Conservation (phyloP, 345 rosid species). For the Barbarea vulgaris region DNA sequence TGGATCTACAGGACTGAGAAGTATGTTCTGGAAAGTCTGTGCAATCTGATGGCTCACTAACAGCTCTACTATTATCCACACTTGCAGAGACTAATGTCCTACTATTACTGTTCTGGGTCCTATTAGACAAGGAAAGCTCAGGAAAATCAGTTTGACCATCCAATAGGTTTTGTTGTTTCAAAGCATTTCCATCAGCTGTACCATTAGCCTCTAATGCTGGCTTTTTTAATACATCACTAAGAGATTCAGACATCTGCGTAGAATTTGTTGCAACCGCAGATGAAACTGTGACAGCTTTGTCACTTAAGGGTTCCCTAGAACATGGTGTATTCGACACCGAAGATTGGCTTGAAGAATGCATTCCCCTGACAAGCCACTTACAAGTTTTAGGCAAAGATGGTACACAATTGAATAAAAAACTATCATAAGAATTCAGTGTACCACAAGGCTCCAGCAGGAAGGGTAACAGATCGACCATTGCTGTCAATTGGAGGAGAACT, state of each 20-base stretch:
- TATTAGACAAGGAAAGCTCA: constrained; percentile 40
- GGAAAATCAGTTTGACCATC: constrained; percentile 38
- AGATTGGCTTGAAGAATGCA: constrained; percentile 58
- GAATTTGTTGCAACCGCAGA: constrained; percentile 44
- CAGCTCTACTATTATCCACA: constrained; percentile 39
- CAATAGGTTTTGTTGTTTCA: constrained; percentile 37
- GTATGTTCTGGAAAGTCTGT: constrained; percentile 34
- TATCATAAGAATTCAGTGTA: constrained; percentile 37
- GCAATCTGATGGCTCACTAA: constrained; percentile 36
- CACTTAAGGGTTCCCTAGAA: constrained; percentile 58
- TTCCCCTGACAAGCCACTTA: constrained; percentile 57
- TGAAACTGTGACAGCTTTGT: constrained; percentile 46
- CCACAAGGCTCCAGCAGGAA: constrained; percentile 96
- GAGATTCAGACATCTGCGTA: constrained; percentile 38
- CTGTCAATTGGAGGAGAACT: constrained; percentile 69
- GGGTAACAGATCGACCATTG: constrained; percentile 53
- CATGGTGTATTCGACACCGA: constrained; percentile 38
- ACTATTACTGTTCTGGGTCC: constrained; percentile 37
- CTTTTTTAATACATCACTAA: constrained; percentile 42
- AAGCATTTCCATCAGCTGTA: constrained; percentile 34
- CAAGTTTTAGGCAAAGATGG: constrained; percentile 18
- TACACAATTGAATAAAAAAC: neutral
- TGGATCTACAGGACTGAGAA: constrained; percentile 25
- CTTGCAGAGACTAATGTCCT: constrained; percentile 37
- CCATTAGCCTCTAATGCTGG: constrained; percentile 40